Evolutionary conservation across 495 filamentous ascomycete species (phyloP).

Genomic region (Emericellopsis terricola): DNA sequence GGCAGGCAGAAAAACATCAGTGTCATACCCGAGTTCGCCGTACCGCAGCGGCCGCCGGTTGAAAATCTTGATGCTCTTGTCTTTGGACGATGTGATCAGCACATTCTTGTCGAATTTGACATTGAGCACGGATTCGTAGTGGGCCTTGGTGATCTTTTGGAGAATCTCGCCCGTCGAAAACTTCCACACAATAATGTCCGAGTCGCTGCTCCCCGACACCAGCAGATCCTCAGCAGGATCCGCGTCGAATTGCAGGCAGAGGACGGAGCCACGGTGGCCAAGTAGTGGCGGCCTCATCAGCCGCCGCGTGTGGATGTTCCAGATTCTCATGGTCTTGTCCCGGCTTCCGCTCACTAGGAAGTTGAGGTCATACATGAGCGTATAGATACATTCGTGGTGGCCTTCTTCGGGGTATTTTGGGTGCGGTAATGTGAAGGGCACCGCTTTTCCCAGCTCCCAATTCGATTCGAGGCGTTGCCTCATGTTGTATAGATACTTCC

Average conservation of each 20-base stretch:
- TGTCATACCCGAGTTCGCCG: slow-evolving; percentile 4
- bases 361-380: slow-evolving; percentile 68
- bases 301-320: slow-evolving; percentile 71
- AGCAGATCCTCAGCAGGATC: slow-evolving; percentile 76
- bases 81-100: slow-evolving; percentile 91
- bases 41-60: slow-evolving; percentile 49
- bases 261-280: slow-evolving; percentile 71
- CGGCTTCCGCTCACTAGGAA: slow-evolving; percentile 89
- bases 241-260: slow-evolving; percentile 96
- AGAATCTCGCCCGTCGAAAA: slow-evolving; percentile 79
- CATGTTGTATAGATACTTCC: slow-evolving; percentile 81
- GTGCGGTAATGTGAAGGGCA: slow-evolving; percentile 80
- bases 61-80: slow-evolving; percentile 91
- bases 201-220: slow-evolving; percentile 85
- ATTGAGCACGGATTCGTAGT: slow-evolving; percentile 86
- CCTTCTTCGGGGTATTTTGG: slow-evolving; percentile 64
- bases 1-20: slow-evolving; percentile 35
- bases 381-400: slow-evolving; percentile 87
- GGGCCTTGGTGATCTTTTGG: slow-evolving; percentile 53
- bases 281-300: slow-evolving; percentile 49
- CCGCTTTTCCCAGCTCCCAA: slow-evolving; percentile 67
- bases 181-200: slow-evolving; percentile 73
- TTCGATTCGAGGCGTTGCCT: slow-evolving; percentile 72
- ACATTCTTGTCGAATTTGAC: slow-evolving; percentile 81
- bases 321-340: slow-evolving; percentile 74